phyloP scores from a whole-genome alignment of 768 basidiomycete genomes.

The Mycena chlorophos region DNA sequence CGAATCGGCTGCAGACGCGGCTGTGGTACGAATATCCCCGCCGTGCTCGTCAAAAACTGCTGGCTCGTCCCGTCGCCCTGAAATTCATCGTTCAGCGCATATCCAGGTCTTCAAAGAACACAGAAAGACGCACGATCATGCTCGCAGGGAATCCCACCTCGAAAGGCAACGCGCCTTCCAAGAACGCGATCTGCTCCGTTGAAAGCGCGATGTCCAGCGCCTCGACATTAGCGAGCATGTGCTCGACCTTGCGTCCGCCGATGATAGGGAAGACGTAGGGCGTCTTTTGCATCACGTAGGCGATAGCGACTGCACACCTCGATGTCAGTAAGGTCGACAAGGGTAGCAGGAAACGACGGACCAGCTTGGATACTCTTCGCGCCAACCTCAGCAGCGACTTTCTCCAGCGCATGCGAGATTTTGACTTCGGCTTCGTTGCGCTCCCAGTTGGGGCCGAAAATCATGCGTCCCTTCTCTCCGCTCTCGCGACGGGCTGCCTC shows the following conservation, averaged over 20 bases:
- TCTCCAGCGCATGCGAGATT: constrained; percentile 36
- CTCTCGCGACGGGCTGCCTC: constrained; percentile 28
- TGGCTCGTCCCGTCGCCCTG: too few relatives aligned
- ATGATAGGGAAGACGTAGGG: constrained; percentile 43
- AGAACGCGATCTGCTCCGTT: constrained; percentile 33
- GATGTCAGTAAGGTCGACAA: constrained; percentile 16
- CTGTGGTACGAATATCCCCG: too few relatives aligned
- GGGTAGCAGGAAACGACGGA: constrained; percentile 1
- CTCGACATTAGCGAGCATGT: constrained; percentile 40
- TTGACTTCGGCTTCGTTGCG: constrained; percentile 30
- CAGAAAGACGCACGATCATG: not conserved
- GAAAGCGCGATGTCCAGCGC: constrained; percentile 39
- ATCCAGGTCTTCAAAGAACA: too few relatives aligned
- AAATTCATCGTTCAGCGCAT: too few relatives aligned
- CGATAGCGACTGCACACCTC: constrained; percentile 11
- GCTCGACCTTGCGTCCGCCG: constrained; percentile 42
- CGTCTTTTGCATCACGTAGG: constrained; percentile 40
- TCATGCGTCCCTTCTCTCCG: constrained; percentile 33
- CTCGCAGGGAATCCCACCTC: constrained; percentile 36
- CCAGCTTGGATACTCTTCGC: constrained; percentile 34
- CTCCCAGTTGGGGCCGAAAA: constrained; percentile 32
- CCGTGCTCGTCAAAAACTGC: too few relatives aligned
- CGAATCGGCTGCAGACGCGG: too few relatives aligned
- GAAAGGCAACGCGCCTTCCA: constrained; percentile 38
- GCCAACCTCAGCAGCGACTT: constrained; percentile 42